Percentiles rank a stretch among this genome's conserved stretches.
Conservation (phyloP, 2,329 filamentous ascomycete species). For the Berkeleyomyces basicola region DNA sequence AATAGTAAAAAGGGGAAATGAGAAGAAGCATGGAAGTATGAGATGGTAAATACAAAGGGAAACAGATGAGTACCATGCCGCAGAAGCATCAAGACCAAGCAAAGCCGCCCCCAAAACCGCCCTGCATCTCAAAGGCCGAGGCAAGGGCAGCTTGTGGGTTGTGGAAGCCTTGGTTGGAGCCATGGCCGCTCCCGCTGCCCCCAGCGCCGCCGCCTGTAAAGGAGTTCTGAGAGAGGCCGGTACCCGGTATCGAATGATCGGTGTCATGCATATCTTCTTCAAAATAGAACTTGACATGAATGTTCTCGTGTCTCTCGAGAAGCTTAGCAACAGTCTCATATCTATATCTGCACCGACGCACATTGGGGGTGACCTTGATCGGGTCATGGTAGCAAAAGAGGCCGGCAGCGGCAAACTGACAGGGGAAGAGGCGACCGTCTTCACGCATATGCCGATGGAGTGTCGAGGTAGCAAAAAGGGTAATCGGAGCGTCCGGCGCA, state of each 20-base stretch:
- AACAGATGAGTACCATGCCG: background rate
- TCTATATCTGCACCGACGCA: slow-evolving; percentile 26
- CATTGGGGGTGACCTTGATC: slow-evolving; percentile 28
- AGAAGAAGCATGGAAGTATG: background rate
- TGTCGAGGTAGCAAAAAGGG: slow-evolving; percentile 23
- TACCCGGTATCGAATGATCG: slow-evolving; percentile 20
- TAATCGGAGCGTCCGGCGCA: slow-evolving; percentile 21
- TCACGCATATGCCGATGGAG: slow-evolving; percentile 24
- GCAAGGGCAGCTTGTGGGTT: background rate
- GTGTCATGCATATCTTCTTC: slow-evolving; percentile 28
- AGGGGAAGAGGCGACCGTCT: slow-evolving; percentile 22
- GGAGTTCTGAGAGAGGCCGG: slow-evolving; percentile 5
- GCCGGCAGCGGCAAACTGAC: slow-evolving; percentile 24
- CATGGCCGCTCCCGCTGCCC: background rate
- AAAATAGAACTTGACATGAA: slow-evolving; percentile 26
- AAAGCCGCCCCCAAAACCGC: background rate
- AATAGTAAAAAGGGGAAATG: background rate
- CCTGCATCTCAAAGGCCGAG: slow-evolving; percentile 1
- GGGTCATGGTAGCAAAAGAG: slow-evolving; percentile 28
- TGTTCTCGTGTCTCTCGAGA: slow-evolving; percentile 24
- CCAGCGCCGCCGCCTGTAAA: background rate
- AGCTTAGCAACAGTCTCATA: slow-evolving; percentile 25
- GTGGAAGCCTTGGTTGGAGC: background rate
- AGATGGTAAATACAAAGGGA: background rate
- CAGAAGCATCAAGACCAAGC: background rate